Conservation (phyloP, 2,329 filamentous ascomycete genomes). For the Hymenoscyphus scutula region DNA sequence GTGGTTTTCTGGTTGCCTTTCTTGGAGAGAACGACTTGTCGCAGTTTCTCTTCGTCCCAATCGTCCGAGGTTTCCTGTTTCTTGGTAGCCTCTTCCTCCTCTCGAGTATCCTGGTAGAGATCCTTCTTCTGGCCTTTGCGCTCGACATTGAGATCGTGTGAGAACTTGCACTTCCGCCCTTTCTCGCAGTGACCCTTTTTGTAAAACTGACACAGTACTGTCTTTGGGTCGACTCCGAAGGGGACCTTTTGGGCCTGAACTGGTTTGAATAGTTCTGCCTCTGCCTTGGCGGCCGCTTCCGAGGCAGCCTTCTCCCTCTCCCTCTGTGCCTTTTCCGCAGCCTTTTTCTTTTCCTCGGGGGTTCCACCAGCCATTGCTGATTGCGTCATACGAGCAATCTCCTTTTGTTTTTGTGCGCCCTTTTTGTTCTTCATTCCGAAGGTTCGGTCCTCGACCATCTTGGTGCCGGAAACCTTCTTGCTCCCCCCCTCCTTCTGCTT, state of each 20-base stretch:
- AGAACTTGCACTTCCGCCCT: constrained; percentile 97
- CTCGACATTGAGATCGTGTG: constrained; percentile 84
- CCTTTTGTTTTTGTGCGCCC: constrained; percentile 82
- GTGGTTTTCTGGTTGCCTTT: constrained; percentile 95
- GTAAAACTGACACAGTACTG: constrained; percentile 91
- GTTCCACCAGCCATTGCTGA: constrained; percentile 72
- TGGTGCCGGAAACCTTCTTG: constrained; percentile 54
- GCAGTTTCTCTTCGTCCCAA: constrained; percentile 96
- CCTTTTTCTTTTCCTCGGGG: constrained; percentile 83
- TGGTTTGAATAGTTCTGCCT: constrained; percentile 78
- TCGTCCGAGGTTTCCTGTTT: constrained; percentile 91
- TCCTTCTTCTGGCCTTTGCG: constrained; percentile 91
- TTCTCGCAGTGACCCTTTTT: constrained; percentile 98
- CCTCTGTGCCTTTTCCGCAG: constrained; percentile 63
- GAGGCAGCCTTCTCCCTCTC: constrained; percentile 90
- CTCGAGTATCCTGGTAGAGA: constrained; percentile 81
- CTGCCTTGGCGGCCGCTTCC: constrained; percentile 78
- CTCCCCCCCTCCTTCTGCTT: constrained; percentile 47
- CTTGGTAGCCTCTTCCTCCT: constrained; percentile 71
- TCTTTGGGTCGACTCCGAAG: constrained; percentile 97
- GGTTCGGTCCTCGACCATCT: constrained; percentile 82
- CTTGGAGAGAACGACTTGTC: constrained; percentile 88
- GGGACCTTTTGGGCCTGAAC: constrained; percentile 97
- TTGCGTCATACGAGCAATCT: constrained; percentile 79
- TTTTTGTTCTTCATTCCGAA: constrained; percentile 99